A percentile compares a stretch with the other conserved stretches of the same genome.
Evolutionary conservation across 169 alveolate species (phyloP).

Genomic region (Neospora caninum): DNA sequence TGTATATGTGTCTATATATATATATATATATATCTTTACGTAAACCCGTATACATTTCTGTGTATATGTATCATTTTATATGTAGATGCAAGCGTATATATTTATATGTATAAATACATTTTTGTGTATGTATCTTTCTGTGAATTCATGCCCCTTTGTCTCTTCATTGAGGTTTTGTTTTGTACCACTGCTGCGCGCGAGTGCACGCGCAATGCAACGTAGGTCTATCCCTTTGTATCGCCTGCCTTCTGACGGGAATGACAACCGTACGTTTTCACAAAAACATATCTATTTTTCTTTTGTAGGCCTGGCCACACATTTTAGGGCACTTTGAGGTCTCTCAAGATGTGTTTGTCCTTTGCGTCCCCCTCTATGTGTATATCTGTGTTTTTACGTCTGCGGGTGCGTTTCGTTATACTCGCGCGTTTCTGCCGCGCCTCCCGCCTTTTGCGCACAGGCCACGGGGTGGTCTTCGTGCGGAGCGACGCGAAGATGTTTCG

Average conservation of each 20-base stretch:
- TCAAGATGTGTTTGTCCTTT: background rate
- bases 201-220: too few relatives aligned
- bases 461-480: conserved; percentile 97
- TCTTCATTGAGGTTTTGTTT: background rate
- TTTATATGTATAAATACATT: background rate
- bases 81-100: background rate
- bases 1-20: background rate
- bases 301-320: too few relatives aligned
- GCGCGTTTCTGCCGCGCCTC: background rate
- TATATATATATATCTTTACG: background rate
- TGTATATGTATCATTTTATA: background rate
- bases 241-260: too few relatives aligned
- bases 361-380: background rate
- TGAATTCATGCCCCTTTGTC: background rate
- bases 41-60: background rate
- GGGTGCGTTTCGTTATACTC: background rate
- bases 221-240: too few relatives aligned
- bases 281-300: too few relatives aligned
- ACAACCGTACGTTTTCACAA: too few relatives aligned
- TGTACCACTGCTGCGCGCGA: background rate
- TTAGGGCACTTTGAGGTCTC: too few relatives aligned
- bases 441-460: conserved; percentile 84
- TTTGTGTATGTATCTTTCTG: background rate
- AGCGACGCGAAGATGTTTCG: conserved; percentile 97
- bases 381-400: background rate